Conservation (phyloP, 2,329 filamentous ascomycete species). For the Neopestalotiopsis sp. region DNA sequence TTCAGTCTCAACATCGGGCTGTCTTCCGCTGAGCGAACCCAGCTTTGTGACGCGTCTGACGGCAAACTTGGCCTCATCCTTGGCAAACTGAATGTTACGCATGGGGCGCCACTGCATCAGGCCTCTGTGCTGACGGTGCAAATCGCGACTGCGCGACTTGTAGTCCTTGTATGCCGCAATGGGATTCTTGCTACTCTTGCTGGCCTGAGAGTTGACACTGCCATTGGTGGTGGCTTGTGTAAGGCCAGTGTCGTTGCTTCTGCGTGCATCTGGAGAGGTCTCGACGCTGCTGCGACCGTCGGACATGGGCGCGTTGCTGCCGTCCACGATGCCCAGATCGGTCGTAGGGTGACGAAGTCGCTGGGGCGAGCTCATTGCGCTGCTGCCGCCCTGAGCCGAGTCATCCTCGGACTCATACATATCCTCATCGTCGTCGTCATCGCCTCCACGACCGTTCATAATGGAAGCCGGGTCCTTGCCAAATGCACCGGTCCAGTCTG, state of each 20-base stretch:
- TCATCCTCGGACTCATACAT: constrained; percentile 42
- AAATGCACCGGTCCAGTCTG: constrained; percentile 88
- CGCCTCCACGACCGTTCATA: constrained; percentile 40
- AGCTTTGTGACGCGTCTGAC: constrained; percentile 77
- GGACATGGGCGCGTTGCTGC: constrained; percentile 24
- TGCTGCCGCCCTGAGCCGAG: constrained; percentile 29
- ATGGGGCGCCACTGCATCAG: constrained; percentile 96
- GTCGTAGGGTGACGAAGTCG: constrained; percentile 30
- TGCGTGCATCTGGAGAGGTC: neutral
- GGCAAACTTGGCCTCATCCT: constrained; percentile 84
- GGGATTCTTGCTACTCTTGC: constrained; percentile 55
- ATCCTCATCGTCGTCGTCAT: constrained; percentile 42
- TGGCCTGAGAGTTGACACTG: constrained; percentile 31
- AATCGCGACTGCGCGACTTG: constrained; percentile 70
- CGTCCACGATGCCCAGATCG: constrained; percentile 45
- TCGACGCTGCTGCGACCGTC: constrained; percentile 6
- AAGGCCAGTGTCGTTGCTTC: constrained; percentile 19
- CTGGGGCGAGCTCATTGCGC: constrained; percentile 24
- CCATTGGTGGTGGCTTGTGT: constrained; percentile 30
- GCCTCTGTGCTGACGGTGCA: constrained; percentile 86
- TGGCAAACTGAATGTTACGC: constrained; percentile 84
- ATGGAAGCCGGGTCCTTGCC: constrained; percentile 72
- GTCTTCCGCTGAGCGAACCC: constrained; percentile 77
- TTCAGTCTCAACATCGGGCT: constrained; percentile 89
- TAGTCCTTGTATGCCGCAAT: constrained; percentile 66